Evolutionary conservation across 768 basidiomycete genomes (phyloP).

Genomic region (Rhodotorula paludigena): DNA sequence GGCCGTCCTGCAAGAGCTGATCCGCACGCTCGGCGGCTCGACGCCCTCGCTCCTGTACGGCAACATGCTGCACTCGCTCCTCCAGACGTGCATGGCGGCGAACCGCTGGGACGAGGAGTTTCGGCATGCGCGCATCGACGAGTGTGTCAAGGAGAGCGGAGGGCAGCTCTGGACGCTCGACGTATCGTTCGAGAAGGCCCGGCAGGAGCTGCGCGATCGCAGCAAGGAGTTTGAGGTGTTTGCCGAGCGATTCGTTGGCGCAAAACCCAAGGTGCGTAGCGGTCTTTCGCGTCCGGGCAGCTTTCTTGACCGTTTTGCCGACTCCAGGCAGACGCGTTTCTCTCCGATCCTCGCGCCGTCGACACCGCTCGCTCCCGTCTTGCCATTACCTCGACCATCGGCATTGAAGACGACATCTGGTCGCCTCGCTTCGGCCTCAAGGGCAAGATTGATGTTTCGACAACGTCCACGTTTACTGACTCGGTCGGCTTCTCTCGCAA

Average conservation of each 20-base stretch:
- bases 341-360: conserved; percentile 63
- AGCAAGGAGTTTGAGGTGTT: conserved; percentile 47
- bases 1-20: conserved; percentile 61
- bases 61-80: conserved; percentile 84
- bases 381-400: conserved; percentile 69
- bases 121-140: conserved; percentile 40
- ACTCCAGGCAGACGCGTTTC: conserved; percentile 59
- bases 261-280: conserved; percentile 58
- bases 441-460: conserved; percentile 89
- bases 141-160: conserved; percentile 43
- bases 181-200: conserved; percentile 31
- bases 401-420: conserved; percentile 96
- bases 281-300: too few species aligned
- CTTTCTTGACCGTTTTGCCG: too few species aligned
- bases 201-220: conserved; percentile 45
- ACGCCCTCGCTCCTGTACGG: conserved; percentile 60
- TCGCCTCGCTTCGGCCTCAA: conserved; percentile 90
- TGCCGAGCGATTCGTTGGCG: conserved; percentile 59
- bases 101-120: conserved; percentile 43
- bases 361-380: conserved; percentile 57
- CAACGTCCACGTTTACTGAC: conserved; percentile 63
- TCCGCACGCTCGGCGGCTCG: conserved; percentile 58
- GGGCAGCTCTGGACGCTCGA: conserved; percentile 31
- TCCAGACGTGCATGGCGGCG: conserved; percentile 67
- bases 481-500: conserved; percentile 40